Base-by-base conservation (phyloP, 108 stramenopile species). In the Cyclotella baltica region DNA sequence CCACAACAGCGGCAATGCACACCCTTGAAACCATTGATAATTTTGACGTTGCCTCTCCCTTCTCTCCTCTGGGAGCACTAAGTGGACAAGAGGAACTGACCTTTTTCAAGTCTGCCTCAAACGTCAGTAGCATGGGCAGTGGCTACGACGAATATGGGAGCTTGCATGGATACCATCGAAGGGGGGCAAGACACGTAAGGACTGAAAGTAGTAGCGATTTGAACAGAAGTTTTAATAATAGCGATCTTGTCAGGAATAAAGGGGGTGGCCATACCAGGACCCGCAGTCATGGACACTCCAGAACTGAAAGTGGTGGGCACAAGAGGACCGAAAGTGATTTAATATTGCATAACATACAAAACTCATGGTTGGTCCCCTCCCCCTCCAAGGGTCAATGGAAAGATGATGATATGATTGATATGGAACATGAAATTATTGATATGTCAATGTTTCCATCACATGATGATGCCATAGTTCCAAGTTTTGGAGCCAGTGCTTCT, bases 1-100 rank as follows among this genome's bases (percentile, higher is more conserved):
- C 62, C 27, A 55, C 36, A 22, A 74, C 73, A 37, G 62, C 70
- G 52, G 70, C 61, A 2, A 64, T 64, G 20, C 73, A 74, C 30
- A 64, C 73, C 4, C 62, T 64, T 19, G 62, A 63, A 55, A 74
- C 73, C 6, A 64, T 74, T 37, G 73, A 74, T 64, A 64, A 64
- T 38, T 65, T 64, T 51, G 67, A 67, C 38, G 50, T 65, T 2
- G 51, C 73, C 31, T 74, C 73, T 34, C 35, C 62, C 3, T 64
- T 74, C 48, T 64, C 40, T 40, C 38, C 63, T 1, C 33, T 61
- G 33, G 59, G 59, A n/a, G 59, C 59, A 2, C n/a, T 61, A 16
- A 72, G 59, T 37, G 73, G 62, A 3, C 38, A 40, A 23, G 63
- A 64, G 11, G 52, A 74, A 28, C 18, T 51, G 48, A 25, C 34